A percentile compares a stretch with the other conserved stretches of the same genome.
These are phyloP conservation scores for Mortierella sp. DNA, from an alignment of 371 early-diverging fungal genomes.

Conservation along the genomic window DNA sequence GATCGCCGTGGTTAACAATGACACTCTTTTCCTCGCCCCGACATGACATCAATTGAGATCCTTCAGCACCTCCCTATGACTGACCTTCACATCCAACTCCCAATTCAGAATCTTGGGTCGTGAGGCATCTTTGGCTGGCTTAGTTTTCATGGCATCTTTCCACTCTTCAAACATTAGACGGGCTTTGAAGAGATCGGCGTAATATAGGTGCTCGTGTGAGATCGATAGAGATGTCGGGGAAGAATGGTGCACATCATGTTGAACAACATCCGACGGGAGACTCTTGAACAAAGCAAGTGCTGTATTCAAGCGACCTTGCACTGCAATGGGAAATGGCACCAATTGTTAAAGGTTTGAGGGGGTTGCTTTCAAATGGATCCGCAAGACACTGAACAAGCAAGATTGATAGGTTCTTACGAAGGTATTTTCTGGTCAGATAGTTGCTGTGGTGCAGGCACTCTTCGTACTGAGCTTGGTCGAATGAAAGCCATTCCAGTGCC, in stretches of 20 bases:
- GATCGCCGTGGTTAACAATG: too few relatives aligned
- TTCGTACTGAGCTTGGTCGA: conserved; percentile 17
- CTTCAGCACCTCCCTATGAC: too few relatives aligned
- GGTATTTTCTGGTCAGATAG: conserved; percentile 31
- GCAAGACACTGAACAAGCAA: too few relatives aligned
- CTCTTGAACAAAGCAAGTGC: conserved; percentile 33
- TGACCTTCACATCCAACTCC: conserved; percentile 29
- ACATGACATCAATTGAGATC: too few relatives aligned
- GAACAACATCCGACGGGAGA: conserved; percentile 29
- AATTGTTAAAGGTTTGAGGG: background rate
- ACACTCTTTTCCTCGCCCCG: too few relatives aligned
- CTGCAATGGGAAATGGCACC: conserved; percentile 1
- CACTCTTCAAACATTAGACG: conserved; percentile 31
- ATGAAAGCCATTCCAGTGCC: conserved; percentile 49
- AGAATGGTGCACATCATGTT: conserved; percentile 1
- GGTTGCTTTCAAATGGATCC: background rate
- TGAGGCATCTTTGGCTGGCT: conserved; percentile 5
- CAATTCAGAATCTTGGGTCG: conserved; percentile 10
- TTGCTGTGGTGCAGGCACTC: conserved; percentile 44
- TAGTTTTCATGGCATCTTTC: conserved; percentile 10
- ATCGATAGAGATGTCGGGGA: conserved; percentile 11
- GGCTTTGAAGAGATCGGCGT: conserved; percentile 30
- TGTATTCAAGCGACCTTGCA: conserved; percentile 36
- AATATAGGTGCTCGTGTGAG: conserved; percentile 29
- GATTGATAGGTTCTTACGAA: conserved; percentile 13